These are phyloP conservation scores for Aspergillus olivimuriae DNA, from an alignment of 495 filamentous ascomycete species.

Conservation along the genomic window DNA sequence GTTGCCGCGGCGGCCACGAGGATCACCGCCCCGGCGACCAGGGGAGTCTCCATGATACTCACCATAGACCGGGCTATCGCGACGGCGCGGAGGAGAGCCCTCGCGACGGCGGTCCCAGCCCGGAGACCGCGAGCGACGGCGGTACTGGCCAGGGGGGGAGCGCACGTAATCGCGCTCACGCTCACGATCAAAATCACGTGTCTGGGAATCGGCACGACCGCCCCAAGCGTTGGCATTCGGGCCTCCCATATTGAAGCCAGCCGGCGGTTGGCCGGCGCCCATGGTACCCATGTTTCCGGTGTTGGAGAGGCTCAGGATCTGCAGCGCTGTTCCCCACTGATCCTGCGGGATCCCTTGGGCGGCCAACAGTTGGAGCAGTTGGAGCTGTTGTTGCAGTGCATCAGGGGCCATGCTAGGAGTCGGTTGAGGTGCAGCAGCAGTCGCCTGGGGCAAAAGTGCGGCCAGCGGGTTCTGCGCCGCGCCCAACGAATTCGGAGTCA, in stretches of 20 bases:
- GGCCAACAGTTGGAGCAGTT: slow-evolving; percentile 52
- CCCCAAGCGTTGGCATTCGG: slow-evolving; percentile 33
- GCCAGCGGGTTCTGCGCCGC: slow-evolving; percentile 40
- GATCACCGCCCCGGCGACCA: slow-evolving; percentile 53
- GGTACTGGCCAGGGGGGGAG: slow-evolving; percentile 54
- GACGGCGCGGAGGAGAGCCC: slow-evolving; percentile 50
- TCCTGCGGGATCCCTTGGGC: slow-evolving; percentile 55
- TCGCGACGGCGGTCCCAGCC: slow-evolving; percentile 61
- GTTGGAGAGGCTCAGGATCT: slow-evolving; percentile 39
- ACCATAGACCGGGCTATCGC: slow-evolving; percentile 68
- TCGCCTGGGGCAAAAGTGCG: slow-evolving; percentile 39
- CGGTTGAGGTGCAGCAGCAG: slow-evolving; percentile 22
- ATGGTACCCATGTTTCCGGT: slow-evolving; percentile 24
- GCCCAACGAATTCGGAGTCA: slow-evolving; percentile 35
- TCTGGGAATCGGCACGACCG: slow-evolving; percentile 30
- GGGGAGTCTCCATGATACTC: slow-evolving; percentile 58
- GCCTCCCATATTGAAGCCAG: slow-evolving; percentile 28
- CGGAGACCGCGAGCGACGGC: slow-evolving; percentile 72
- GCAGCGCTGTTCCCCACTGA: slow-evolving; percentile 51
- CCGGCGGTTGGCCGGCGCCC: slow-evolving; percentile 24
- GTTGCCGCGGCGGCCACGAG: slow-evolving; percentile 48
- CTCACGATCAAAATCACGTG: slow-evolving; percentile 59
- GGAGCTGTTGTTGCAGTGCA: slow-evolving; percentile 54
- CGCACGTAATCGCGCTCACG: slow-evolving; percentile 48
- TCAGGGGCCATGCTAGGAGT: slow-evolving; percentile 30